A percentile compares a stretch with the other conserved stretches of the same genome.
phyloP scores from a whole-genome alignment of 2,329 filamentous ascomycete genomes.

The Ampelomyces quisqualis region DNA sequence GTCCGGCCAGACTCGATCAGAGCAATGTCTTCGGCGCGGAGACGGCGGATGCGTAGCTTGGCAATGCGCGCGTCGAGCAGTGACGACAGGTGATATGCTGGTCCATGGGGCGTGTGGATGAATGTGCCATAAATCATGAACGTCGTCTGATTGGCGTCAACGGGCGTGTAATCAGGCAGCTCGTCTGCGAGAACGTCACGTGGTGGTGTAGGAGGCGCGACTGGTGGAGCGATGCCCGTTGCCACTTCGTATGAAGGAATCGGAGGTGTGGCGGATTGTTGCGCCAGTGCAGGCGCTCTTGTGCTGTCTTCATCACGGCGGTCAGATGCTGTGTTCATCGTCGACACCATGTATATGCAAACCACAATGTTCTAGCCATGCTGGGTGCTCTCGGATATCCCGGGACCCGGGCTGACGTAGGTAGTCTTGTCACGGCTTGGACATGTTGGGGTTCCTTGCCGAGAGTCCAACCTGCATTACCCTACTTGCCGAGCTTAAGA shows the following conservation, averaged over 20 bases:
- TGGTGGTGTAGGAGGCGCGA: neutral
- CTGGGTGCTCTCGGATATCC: slow-evolving; percentile 1
- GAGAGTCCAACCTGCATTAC: too few relatives aligned
- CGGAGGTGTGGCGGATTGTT: slow-evolving; percentile 2
- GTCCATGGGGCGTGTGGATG: slow-evolving; percentile 25
- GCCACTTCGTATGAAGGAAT: slow-evolving; percentile 25
- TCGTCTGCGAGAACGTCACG: neutral
- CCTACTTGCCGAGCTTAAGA: too few relatives aligned
- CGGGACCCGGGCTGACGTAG: slow-evolving; percentile 1
- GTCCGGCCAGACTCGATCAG: slow-evolving; percentile 11
- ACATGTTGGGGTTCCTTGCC: slow-evolving; percentile 51
- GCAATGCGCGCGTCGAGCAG: slow-evolving; percentile 23
- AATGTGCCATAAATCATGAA: slow-evolving; percentile 30
- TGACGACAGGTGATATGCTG: slow-evolving; percentile 31
- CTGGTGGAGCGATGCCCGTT: slow-evolving; percentile 4
- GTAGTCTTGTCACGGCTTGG: slow-evolving; percentile 1
- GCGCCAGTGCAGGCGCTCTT: neutral
- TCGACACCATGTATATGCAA: neutral
- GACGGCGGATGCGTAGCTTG: slow-evolving; percentile 22
- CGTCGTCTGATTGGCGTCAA: slow-evolving; percentile 24
- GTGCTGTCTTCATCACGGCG: neutral
- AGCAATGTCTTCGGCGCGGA: slow-evolving; percentile 22
- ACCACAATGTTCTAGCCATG: neutral
- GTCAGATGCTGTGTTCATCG: slow-evolving; percentile 2
- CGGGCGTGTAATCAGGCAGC: slow-evolving; percentile 23